Evolutionary conservation across 208 protist genomes (phyloP), one percentile per base, ranked within the genome.

Genomic region (Acanthamoeba culbertsoni): DNA sequence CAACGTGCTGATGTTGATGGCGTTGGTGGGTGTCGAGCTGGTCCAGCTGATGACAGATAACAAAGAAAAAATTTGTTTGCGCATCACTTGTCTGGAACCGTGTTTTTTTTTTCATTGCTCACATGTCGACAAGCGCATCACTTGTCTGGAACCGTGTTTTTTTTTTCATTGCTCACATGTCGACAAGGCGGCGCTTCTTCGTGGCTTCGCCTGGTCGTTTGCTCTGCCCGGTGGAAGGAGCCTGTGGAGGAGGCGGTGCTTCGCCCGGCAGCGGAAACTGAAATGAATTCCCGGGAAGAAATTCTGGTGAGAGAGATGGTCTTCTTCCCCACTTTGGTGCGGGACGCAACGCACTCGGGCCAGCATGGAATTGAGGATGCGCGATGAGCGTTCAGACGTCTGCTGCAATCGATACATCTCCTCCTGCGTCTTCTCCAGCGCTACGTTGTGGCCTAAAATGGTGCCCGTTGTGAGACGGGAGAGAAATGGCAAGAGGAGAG

Each of bases 311-410:
- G 12, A 26, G 55, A 62, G 55, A n/a, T 62, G 31, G 42, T 26
- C 42, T 26, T 10, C 40, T 26, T 26, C 2, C 26, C 18, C 35
- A 12, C 2, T 43, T 20, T 6, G 42, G 1, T 42, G 46, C 5
- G 55, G 33, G 33, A 28, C 20, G 23, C 1, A 18, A 82, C 71
- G 28, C 33, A 65, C 82, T 53, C 65, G 46, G 37, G 31, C 82
- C n/a, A 90, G 20, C 35, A 90, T 59, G 82, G 82, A 90, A 5
- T 90, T 90, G 51, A 90, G 82, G 55, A 90, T 90, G 18, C 82
- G 82, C 33, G 42, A 48, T 18, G 45, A 59, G 10, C 75, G 75
- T 16, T 90, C 55, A 8, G 55, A 33, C 53, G 46, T 90, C 55
- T 90, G 82, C 55, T 90, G 82, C 3, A 48, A 16, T 14, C 55